Evolutionary conservation across 176 grass and related monocot genomes (phyloP), one percentile per base, ranked within the genome.

Genomic region (Ensete glaucum): DNA sequence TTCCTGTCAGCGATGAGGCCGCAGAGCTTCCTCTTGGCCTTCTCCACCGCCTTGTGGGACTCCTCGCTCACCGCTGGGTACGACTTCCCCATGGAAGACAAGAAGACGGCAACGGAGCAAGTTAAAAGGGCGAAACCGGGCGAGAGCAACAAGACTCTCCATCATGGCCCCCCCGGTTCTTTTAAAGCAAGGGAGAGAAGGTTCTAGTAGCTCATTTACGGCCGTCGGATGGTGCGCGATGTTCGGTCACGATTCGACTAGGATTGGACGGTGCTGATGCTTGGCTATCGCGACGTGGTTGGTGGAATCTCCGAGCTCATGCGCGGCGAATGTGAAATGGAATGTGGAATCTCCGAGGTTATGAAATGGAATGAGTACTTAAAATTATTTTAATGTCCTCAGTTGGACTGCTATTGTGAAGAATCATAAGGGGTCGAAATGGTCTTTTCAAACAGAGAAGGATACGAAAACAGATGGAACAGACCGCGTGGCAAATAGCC

Each of bases 1-100:
- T 77, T 64, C 75, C 65, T 77, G n/a, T 79, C 77, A 2, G 77
- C 64, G 65, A 79, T 69, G 77, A 79, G 23, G 25, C 77, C 53
- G 15, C 65, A 65, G 53, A 70, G 65, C 53, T 79, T 77, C 75
- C 48, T 65, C 75, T 64, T 77, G 26, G 34, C 50, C 64, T 79
- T 69, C 8, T 50, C 65, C 9, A 69, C 64, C 16, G 65, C 53
- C 65, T 55, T 69, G 9, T 27, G 77, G 65, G 50, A 58, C 77
- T 79, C 65, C 52, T 69, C 65, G 64, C 77, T 79, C 77, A 69
- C 77, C 26, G 52, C 11, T 9, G 65, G 77, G 66, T 79, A 79
- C 14, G 77, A 50, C 24, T 79, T 69, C 77, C 25, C 77, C 77
- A 79, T 70, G 4, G 34, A 43, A 43, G 34, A 43, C 21, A 51